A percentile compares a stretch with the other conserved stretches of the same genome.
phyloP scores from a whole-genome alignment of 1,284 basidiomycete genomes.

The Trametes polyzona region DNA sequence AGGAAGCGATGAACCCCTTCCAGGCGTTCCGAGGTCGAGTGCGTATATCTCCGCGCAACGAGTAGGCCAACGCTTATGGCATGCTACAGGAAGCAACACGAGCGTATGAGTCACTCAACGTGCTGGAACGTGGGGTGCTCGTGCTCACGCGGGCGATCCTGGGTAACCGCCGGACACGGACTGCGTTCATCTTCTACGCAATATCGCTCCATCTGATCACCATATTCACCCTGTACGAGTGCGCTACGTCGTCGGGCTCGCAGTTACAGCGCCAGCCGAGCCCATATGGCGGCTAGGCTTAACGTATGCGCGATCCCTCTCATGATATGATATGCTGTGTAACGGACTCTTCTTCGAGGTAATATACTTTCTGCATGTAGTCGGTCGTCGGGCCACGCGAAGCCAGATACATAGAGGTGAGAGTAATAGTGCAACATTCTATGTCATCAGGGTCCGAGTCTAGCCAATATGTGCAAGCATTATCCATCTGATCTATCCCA shows the following conservation, averaged over 20 bases:
- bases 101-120: constrained; percentile 90
- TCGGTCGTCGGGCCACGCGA: too few relatives aligned
- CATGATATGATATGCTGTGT: background rate
- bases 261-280: constrained; percentile 53
- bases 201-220: constrained; percentile 78
- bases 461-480: too few relatives aligned
- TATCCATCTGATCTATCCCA: too few relatives aligned
- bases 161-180: constrained; percentile 84
- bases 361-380: constrained; percentile 2
- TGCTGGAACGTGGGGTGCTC: constrained; percentile 88
- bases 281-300: constrained; percentile 22
- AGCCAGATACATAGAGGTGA: background rate
- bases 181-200: constrained; percentile 84
- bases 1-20: constrained; percentile 97
- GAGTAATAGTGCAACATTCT: background rate
- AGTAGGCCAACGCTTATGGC: constrained; percentile 4
- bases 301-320: background rate
- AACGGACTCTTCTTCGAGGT: constrained; percentile 4
- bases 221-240: constrained; percentile 79
- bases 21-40: constrained; percentile 95
- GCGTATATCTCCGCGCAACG: constrained; percentile 40
- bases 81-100: constrained; percentile 81
- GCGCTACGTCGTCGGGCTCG: constrained; percentile 53
- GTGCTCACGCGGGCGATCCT: constrained; percentile 85
- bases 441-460: background rate